Conservation (phyloP, 371 early-diverging fungal species). For the Cladochytrium tenue region DNA sequence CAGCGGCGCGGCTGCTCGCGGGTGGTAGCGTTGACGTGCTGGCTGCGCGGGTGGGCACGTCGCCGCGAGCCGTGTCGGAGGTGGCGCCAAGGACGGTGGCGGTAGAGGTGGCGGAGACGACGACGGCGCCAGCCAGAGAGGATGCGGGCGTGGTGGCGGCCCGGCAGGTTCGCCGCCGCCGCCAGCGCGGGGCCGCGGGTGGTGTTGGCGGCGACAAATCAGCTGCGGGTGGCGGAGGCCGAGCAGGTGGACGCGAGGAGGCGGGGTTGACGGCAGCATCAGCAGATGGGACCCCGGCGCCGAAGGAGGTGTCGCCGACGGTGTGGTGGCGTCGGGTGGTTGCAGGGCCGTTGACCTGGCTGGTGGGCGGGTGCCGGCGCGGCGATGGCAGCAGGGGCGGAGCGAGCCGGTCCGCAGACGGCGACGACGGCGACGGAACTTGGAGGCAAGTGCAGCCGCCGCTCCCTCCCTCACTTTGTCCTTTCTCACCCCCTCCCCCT, state of each 20-base stretch:
- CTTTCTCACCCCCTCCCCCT: too few species aligned
- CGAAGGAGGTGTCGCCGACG: not conserved
- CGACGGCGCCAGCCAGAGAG: constrained; percentile 9
- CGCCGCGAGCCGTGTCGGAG: not conserved
- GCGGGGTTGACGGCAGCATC: not conserved
- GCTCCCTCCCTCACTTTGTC: too few species aligned
- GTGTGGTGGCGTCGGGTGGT: not conserved
- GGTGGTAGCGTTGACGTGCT: not conserved
- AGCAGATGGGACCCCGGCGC: not conserved
- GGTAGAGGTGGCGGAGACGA: constrained; percentile 14
- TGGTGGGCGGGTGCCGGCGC: not conserved
- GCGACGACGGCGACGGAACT: not conserved
- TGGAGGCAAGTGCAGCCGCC: not conserved
- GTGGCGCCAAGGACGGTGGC: not conserved
- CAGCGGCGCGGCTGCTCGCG: not conserved
- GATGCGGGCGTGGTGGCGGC: not conserved
- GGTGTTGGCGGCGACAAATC: too few species aligned
- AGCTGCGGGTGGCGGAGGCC: not conserved
- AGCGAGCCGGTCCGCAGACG: not conserved
- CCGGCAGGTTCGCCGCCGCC: not conserved
- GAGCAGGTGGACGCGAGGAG: constrained; percentile 9
- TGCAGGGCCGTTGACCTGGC: too few species aligned
- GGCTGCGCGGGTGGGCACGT: not conserved
- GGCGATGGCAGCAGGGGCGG: not conserved
- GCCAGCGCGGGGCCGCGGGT: not conserved